phyloP scores from a whole-genome alignment of 768 basidiomycete species.

The Termitomyces sp. region DNA sequence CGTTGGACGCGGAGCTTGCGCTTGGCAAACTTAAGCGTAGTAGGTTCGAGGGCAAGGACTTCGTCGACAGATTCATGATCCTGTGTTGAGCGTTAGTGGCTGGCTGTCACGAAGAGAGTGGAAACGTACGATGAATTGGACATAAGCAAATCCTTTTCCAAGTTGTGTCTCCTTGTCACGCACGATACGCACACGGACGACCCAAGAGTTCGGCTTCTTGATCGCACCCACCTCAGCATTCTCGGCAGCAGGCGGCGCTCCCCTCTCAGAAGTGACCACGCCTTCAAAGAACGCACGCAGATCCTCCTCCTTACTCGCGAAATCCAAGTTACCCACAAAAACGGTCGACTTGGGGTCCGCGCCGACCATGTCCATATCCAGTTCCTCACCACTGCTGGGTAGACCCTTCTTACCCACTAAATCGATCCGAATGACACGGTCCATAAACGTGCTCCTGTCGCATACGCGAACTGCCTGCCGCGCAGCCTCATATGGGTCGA shows the following conservation, averaged over 20 bases:
- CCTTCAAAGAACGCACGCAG: constrained; percentile 84
- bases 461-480: constrained; percentile 49
- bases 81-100: constrained; percentile 34
- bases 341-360: constrained; percentile 78
- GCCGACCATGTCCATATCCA: constrained; percentile 22
- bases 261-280: constrained; percentile 66
- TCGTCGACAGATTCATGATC: constrained; percentile 93
- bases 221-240: constrained; percentile 24
- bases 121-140: constrained; percentile 73
- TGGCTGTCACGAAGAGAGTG: not conserved
- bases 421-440: constrained; percentile 78
- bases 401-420: constrained; percentile 35
- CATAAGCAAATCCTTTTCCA: constrained; percentile 94
- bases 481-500: constrained; percentile 75
- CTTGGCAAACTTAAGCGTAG: constrained; percentile 87
- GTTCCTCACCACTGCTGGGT: constrained; percentile 15
- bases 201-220: constrained; percentile 53
- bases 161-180: constrained; percentile 89
- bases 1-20: constrained; percentile 88
- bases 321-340: constrained; percentile 93
- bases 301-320: constrained; percentile 88
- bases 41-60: constrained; percentile 73
- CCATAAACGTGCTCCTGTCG: constrained; percentile 74
- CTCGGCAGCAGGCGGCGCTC: constrained; percentile 38
- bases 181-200: constrained; percentile 81